Evolutionary conservation across 225 moss, liverwort and hornwort genomes (phyloP).

Genomic region (Rhytidiadelphus loreus): DNA sequence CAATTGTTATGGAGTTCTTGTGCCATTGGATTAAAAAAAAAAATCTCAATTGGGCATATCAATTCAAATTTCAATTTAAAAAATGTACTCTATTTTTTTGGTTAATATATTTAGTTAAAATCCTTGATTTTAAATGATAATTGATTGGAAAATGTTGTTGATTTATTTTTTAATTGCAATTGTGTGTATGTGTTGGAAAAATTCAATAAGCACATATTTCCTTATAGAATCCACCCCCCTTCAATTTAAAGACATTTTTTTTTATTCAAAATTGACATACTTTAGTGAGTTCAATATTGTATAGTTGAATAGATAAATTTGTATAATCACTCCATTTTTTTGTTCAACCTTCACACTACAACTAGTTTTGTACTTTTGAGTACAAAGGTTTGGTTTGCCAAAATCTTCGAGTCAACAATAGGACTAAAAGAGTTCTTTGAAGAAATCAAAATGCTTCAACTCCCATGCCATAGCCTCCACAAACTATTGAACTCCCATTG

Average conservation of each 20-base stretch:
- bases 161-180: neutral
- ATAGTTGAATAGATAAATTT: rapidly evolving
- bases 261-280: neutral
- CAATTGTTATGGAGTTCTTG: neutral
- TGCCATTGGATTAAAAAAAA: neutral
- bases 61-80: neutral
- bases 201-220: too few species aligned
- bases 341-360: neutral
- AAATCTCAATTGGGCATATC: rapidly evolving
- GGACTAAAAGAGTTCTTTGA: neutral
- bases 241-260: too few species aligned
- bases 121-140: neutral
- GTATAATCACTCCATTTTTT: rapidly evolving
- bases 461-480: rapidly evolving
- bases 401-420: neutral
- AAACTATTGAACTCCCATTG: neutral
- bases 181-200: rapidly evolving
- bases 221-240: too few species aligned
- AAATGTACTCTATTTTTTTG: neutral
- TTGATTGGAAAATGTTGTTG: rapidly evolving
- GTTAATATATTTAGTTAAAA: neutral
- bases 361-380: neutral
- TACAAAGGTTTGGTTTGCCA: neutral
- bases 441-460: neutral
- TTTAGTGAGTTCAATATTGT: too few species aligned